These are phyloP conservation scores for Trametes cubensis DNA, from an alignment of 768 basidiomycete genomes.

Conservation along the genomic window DNA sequence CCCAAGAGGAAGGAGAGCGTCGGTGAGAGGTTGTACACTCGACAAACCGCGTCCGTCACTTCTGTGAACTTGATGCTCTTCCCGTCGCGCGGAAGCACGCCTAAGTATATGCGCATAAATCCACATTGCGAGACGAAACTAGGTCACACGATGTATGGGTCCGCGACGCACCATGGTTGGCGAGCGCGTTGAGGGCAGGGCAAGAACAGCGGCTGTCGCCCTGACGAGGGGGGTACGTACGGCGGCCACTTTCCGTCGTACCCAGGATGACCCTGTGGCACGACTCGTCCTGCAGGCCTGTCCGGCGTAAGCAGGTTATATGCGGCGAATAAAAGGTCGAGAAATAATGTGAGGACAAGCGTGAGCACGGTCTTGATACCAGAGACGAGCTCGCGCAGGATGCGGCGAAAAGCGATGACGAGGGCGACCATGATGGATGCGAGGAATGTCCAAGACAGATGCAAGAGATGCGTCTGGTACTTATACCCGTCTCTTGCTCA, in stretches of 20 bases:
- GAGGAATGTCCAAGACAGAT: not conserved
- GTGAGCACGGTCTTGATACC: slow-evolving; percentile 34
- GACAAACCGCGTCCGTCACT: slow-evolving; percentile 44
- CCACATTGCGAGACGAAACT: too few species aligned
- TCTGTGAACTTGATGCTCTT: slow-evolving; percentile 64
- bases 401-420: slow-evolving; percentile 19
- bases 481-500: too few species aligned
- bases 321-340: slow-evolving; percentile 16
- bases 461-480: too few species aligned
- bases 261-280: slow-evolving; percentile 41
- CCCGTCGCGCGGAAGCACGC: slow-evolving; percentile 43
- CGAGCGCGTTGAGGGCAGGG: slow-evolving; percentile 78
- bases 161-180: slow-evolving; percentile 67
- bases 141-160: not conserved
- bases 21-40: slow-evolving; percentile 71
- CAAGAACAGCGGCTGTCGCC: slow-evolving; percentile 75
- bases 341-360: slow-evolving; percentile 54
- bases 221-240: slow-evolving; percentile 54
- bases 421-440: not conserved
- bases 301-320: slow-evolving; percentile 54
- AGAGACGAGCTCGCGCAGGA: slow-evolving; percentile 23
- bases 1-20: slow-evolving; percentile 71
- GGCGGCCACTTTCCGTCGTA: slow-evolving; percentile 70
- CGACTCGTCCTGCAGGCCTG: slow-evolving; percentile 35
- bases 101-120: not conserved